phyloP scores from a whole-genome alignment of 1,284 basidiomycete genomes.

The Fomitopsis palustris region DNA sequence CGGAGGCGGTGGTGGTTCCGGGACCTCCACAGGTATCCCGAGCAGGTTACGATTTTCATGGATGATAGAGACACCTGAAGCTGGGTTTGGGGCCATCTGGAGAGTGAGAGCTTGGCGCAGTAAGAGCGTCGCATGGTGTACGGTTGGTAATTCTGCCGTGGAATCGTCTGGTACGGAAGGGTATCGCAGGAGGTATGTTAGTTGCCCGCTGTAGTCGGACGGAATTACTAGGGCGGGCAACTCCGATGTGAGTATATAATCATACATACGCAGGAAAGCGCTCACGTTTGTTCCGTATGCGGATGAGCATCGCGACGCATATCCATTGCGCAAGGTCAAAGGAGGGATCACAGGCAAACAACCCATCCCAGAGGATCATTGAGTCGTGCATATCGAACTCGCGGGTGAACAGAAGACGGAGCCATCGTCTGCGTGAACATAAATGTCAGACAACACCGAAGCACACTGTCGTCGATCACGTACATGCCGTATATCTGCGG shows the following conservation, averaged over 20 bases:
- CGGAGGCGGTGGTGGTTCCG: conserved; percentile 43
- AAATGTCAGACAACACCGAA: background rate
- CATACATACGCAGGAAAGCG: conserved; percentile 4
- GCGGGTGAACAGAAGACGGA: conserved; percentile 85
- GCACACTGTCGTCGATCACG: conserved; percentile 22
- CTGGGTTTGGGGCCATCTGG: conserved; percentile 67
- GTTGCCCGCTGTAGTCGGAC: conserved; percentile 79
- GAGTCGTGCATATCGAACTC: conserved; percentile 78
- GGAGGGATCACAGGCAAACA: conserved; percentile 81
- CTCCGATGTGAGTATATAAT: background rate
- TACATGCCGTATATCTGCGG: conserved; percentile 95
- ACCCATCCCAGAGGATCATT: conserved; percentile 85
- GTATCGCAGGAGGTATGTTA: conserved; percentile 83
- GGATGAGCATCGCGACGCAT: conserved; percentile 88
- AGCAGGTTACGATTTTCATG: conserved; percentile 80
- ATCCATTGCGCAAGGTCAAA: conserved; percentile 78
- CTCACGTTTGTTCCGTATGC: conserved; percentile 84
- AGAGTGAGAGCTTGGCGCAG: conserved; percentile 80
- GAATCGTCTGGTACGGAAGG: conserved; percentile 43
- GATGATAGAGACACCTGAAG: conserved; percentile 71
- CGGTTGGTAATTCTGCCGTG: conserved; percentile 23
- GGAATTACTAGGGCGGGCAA: conserved; percentile 60
- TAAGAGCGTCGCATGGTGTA: conserved; percentile 64
- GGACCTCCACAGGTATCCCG: conserved; percentile 64
- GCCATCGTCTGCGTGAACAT: conserved; percentile 67